phyloP scores from a whole-genome alignment of 495 filamentous ascomycete genomes.

The Penicillium antarcticum region DNA sequence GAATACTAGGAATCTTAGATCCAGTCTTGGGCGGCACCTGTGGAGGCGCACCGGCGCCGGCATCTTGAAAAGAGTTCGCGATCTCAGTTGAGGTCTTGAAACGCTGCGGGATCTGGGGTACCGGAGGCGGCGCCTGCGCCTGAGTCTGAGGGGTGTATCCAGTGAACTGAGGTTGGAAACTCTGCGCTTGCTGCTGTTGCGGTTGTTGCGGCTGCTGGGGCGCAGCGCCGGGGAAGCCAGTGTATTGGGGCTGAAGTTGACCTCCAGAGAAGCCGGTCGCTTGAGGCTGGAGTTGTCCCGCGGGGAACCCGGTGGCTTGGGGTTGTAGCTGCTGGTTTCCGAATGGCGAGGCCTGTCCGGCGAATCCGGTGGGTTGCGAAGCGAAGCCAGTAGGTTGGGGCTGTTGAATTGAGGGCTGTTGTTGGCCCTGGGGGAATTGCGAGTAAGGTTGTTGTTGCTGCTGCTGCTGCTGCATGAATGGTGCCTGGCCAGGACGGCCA shows the following conservation, averaged over 20 bases:
- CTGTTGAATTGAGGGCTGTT: slow-evolving; percentile 47
- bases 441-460: slow-evolving; percentile 46
- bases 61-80: slow-evolving; percentile 74
- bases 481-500: slow-evolving; percentile 65
- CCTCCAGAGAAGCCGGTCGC: slow-evolving; percentile 58
- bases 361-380: slow-evolving; percentile 51
- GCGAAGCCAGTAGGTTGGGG: slow-evolving; percentile 54
- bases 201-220: slow-evolving; percentile 36
- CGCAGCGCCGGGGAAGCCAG: slow-evolving; percentile 48
- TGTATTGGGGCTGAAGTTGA: slow-evolving; percentile 60
- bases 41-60: slow-evolving; percentile 33
- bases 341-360: slow-evolving; percentile 34
- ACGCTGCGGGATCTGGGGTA: slow-evolving; percentile 49
- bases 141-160: slow-evolving; percentile 35
- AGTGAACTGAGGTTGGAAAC: slow-evolving; percentile 37
- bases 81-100: slow-evolving; percentile 77
- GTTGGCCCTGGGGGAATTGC: slow-evolving; percentile 47
- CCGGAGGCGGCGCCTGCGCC: slow-evolving; percentile 31
- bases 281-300: slow-evolving; percentile 61
- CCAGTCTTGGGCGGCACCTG: slow-evolving; percentile 53
- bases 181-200: slow-evolving; percentile 37
- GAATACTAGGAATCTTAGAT: slow-evolving; percentile 87
- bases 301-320: slow-evolving; percentile 57
- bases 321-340: slow-evolving; percentile 42
- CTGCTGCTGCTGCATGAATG: slow-evolving; percentile 46